Evolutionary conservation across 805 yeast species (phyloP).

Genomic region (Komagataella ulmi): DNA sequence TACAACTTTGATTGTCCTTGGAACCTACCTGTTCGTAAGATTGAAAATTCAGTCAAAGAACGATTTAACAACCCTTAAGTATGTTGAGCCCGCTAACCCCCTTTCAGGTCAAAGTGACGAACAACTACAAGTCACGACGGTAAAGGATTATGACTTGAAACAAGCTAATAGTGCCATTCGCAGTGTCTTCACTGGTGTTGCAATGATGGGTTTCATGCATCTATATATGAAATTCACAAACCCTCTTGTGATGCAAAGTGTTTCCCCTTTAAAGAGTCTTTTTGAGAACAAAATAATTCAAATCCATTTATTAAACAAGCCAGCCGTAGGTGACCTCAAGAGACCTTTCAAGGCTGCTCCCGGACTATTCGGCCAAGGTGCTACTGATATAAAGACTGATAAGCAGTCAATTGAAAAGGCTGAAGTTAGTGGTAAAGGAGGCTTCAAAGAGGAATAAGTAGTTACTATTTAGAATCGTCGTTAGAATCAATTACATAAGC

Average conservation of each 20-base stretch:
- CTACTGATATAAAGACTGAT: slow-evolving; percentile 57
- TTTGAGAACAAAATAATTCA: slow-evolving; percentile 82
- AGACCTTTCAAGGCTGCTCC: slow-evolving; percentile 87
- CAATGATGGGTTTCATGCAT: slow-evolving; percentile 98
- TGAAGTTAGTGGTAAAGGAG: slow-evolving; percentile 77
- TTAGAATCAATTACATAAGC: background rate
- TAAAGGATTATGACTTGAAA: slow-evolving; percentile 85
- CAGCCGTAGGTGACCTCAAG: slow-evolving; percentile 82
- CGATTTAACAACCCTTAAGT: slow-evolving; percentile 85
- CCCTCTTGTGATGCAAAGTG: slow-evolving; percentile 90
- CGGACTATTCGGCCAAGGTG: slow-evolving; percentile 51
- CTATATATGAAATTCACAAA: slow-evolving; percentile 94
- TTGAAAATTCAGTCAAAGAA: slow-evolving; percentile 55
- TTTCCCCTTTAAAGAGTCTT: slow-evolving; percentile 82
- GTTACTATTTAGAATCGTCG: too few species aligned
- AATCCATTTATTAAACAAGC: slow-evolving; percentile 74
- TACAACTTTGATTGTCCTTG: slow-evolving; percentile 52
- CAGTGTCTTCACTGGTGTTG: slow-evolving; percentile 76
- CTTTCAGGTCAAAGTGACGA: slow-evolving; percentile 64
- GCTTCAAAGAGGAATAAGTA: slow-evolving; percentile 70
- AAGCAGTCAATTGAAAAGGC: slow-evolving; percentile 77
- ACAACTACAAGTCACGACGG: slow-evolving; percentile 77
- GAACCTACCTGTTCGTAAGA: slow-evolving; percentile 55
- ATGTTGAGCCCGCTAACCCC: slow-evolving; percentile 73
- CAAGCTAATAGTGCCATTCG: slow-evolving; percentile 74